These are phyloP conservation scores for Kernera saxatilis DNA, from an alignment of 345 rosid species.

Conservation along the genomic window DNA sequence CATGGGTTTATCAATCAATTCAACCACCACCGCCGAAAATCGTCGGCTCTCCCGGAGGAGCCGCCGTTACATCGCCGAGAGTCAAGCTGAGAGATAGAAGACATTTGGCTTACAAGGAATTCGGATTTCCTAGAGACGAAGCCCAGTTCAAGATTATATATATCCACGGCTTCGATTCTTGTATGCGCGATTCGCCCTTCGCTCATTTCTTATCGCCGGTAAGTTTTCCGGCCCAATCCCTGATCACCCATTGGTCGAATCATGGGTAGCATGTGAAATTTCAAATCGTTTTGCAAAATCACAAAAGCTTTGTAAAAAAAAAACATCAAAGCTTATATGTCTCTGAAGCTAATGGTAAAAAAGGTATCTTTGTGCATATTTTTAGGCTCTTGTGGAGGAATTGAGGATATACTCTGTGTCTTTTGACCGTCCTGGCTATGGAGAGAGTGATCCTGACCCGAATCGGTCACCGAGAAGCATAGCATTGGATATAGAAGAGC, in stretches of 20 bases:
- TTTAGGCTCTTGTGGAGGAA: conserved; percentile 42
- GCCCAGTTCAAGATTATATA: conserved; percentile 41
- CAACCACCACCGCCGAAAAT: conserved; percentile 41
- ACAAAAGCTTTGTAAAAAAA: not conserved
- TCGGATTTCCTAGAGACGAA: conserved; percentile 34
- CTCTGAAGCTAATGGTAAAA: not conserved
- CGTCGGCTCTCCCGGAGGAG: conserved; percentile 41
- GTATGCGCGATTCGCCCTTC: conserved; percentile 32
- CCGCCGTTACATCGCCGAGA: conserved; percentile 37
- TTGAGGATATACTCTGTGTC: conserved; percentile 34
- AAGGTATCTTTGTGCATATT: not conserved
- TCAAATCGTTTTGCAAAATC: not conserved
- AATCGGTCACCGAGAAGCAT: conserved; percentile 37
- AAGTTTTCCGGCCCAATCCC: not conserved
- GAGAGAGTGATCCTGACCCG: conserved; percentile 47
- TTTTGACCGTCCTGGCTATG: conserved; percentile 50
- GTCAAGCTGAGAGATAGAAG: conserved; percentile 57
- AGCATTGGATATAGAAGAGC: conserved; percentile 47
- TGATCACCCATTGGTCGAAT: not conserved
- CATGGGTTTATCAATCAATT: conserved; percentile 42
- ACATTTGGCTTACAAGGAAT: conserved; percentile 51
- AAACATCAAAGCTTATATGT: not conserved
- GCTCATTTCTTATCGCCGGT: conserved; percentile 30
- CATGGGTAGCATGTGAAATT: not conserved
- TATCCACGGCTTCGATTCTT: conserved; percentile 43